Percentiles rank a stretch among this genome's conserved stretches.
Evolutionary conservation across 2,329 filamentous ascomycete genomes (phyloP).

Genomic region (Sclerotinia sclerotiorum): DNA sequence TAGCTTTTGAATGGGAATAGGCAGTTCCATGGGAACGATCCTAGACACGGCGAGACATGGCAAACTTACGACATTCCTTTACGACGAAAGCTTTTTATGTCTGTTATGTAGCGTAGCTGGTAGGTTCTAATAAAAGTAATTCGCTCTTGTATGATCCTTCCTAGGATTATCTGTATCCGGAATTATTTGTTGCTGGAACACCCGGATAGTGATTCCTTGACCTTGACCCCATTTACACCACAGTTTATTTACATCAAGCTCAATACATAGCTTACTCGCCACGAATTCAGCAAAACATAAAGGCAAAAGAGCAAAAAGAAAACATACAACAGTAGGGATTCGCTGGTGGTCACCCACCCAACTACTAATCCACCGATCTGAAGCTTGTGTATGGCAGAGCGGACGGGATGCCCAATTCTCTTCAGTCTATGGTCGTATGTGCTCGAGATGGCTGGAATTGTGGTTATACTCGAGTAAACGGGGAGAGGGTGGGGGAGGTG

Average conservation of each 20-base stretch:
- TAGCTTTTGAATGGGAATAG: not conserved
- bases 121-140: not conserved
- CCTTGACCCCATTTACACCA: not conserved
- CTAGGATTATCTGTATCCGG: not conserved
- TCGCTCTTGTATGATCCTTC: not conserved
- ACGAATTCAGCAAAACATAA: not conserved
- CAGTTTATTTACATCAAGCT: too few species aligned
- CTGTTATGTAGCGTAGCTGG: not conserved
- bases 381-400: too few species aligned
- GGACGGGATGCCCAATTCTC: too few species aligned
- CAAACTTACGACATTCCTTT: slow-evolving; percentile 12
- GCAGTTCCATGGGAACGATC: not conserved
- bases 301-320: not conserved
- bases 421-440: too few species aligned
- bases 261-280: not conserved
- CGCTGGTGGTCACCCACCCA: too few species aligned
- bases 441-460: fast-evolving
- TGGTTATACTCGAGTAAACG: not conserved
- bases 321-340: slow-evolving; percentile 8
- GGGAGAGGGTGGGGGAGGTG: too few species aligned
- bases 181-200: too few species aligned
- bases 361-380: too few species aligned
- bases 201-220: not conserved
- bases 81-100: not conserved
- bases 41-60: not conserved